These are phyloP conservation scores for Passalora sequoiae DNA, from an alignment of 2,329 filamentous ascomycete species.

Conservation along the genomic window DNA sequence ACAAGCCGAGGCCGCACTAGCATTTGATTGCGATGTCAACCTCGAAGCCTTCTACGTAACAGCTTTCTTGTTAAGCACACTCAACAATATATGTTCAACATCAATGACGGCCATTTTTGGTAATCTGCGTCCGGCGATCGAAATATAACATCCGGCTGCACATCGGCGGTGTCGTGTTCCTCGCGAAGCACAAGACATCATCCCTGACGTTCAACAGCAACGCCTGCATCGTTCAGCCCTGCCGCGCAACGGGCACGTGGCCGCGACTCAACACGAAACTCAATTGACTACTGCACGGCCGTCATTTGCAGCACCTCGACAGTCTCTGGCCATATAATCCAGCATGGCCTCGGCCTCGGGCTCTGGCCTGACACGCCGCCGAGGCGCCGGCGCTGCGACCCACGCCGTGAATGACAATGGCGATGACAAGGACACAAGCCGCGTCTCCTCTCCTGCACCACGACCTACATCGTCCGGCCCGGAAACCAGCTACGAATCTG, in stretches of 20 bases:
- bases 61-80: neutral
- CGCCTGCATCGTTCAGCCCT: neutral
- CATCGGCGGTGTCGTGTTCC: neutral
- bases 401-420: constrained; percentile 54
- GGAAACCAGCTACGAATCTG: constrained; percentile 75
- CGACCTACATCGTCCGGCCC: constrained; percentile 54
- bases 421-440: constrained; percentile 59
- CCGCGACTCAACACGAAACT: constrained; percentile 4
- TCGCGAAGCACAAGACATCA: neutral
- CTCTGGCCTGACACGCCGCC: constrained; percentile 67
- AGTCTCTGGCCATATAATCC: too few relatives aligned
- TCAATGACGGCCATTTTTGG: too few relatives aligned
- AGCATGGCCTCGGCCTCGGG: constrained; percentile 63
- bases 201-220: constrained; percentile 2
- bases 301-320: too few relatives aligned
- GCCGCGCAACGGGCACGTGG: constrained; percentile 7
- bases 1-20: constrained; percentile 1
- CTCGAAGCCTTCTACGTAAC: neutral
- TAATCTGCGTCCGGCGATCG: too few relatives aligned
- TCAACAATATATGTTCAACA: neutral
- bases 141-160: neutral
- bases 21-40: neutral
- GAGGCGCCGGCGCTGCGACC: constrained; percentile 57
- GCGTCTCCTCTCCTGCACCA: constrained; percentile 61
- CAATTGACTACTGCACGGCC: constrained; percentile 5